These are phyloP conservation scores for Glycine tomentella DNA, from an alignment of 306 rosid species.

Conservation along the genomic window DNA sequence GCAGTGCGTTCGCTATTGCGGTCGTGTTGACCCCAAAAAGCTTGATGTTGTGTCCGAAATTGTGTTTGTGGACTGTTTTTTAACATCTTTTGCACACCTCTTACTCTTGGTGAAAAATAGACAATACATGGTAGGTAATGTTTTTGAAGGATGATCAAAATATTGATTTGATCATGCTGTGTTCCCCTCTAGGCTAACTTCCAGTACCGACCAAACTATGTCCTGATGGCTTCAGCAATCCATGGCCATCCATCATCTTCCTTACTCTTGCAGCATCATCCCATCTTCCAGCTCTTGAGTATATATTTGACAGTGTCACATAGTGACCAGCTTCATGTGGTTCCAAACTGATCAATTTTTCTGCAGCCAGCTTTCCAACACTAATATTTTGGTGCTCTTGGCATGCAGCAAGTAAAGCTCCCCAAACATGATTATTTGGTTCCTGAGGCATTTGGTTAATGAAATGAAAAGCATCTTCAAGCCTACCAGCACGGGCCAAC, in stretches of 20 bases:
- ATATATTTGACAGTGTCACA: slow-evolving; percentile 61
- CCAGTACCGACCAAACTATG: slow-evolving; percentile 53
- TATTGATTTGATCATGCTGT: background rate
- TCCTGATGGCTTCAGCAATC: slow-evolving; percentile 58
- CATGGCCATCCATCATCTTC: slow-evolving; percentile 54
- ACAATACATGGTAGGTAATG: background rate
- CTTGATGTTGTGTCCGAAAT: too few relatives aligned
- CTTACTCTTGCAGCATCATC: slow-evolving; percentile 53
- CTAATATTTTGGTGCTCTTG: slow-evolving; percentile 57
- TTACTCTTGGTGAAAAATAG: background rate
- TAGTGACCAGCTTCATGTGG: slow-evolving; percentile 53
- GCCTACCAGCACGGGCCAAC: slow-evolving; percentile 54
- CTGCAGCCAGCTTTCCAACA: slow-evolving; percentile 56
- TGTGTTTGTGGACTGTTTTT: too few relatives aligned
- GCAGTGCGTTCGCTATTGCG: too few relatives aligned
- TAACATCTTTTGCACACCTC: background rate
- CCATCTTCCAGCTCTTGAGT: slow-evolving; percentile 60
- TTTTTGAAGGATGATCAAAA: background rate
- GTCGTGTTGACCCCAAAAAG: too few relatives aligned
- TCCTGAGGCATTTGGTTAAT: slow-evolving; percentile 51
- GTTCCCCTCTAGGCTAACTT: slow-evolving; percentile 21
- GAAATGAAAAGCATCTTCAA: slow-evolving; percentile 59
- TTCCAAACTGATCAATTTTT: slow-evolving; percentile 55
- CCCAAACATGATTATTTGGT: slow-evolving; percentile 60
- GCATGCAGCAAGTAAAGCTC: slow-evolving; percentile 64